Evolutionary conservation across 75 land plant species (phyloP).

Genomic region (Chamaecyparis obtusa): DNA sequence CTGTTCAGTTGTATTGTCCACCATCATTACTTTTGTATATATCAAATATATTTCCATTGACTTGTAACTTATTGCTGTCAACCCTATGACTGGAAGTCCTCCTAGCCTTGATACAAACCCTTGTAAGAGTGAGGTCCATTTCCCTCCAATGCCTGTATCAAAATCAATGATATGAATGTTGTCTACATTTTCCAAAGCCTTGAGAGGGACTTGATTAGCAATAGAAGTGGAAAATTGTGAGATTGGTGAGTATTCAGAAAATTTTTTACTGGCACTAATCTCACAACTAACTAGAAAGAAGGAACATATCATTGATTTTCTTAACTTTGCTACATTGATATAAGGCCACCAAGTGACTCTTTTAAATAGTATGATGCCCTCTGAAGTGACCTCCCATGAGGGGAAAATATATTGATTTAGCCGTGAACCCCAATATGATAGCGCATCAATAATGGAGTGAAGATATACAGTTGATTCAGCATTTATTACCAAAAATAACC

Average conservation of each 20-base stretch:
- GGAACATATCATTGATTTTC: constrained; percentile 15
- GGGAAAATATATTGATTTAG: constrained; percentile 94
- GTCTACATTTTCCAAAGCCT: too few relatives aligned
- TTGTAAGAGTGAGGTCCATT: constrained; percentile 78
- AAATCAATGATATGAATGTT: too few relatives aligned
- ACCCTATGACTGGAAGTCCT: constrained; percentile 29
- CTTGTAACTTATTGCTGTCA: constrained; percentile 58
- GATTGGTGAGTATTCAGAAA: too few relatives aligned
- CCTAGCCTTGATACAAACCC: constrained; percentile 44
- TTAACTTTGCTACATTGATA: constrained; percentile 5
- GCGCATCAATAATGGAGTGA: too few relatives aligned
- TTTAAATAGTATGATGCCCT: constrained; percentile 71
- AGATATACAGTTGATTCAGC: too few relatives aligned
- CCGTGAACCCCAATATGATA: constrained; percentile 99
- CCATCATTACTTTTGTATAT: constrained; percentile 54
- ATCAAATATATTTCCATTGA: constrained; percentile 56
- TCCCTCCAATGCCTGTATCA: constrained; percentile 66
- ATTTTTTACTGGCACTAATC: too few relatives aligned
- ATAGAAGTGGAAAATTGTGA: too few relatives aligned
- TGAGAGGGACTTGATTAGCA: too few relatives aligned
- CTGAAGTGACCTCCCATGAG: constrained; percentile 55
- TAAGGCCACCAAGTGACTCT: constrained; percentile 57
- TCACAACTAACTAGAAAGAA: constrained; percentile 48
- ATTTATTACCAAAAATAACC: too few relatives aligned
- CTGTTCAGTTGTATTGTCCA: constrained; percentile 53